A percentile compares a stretch with the other conserved stretches of the same genome.
phyloP scores from a whole-genome alignment of 2,329 filamentous ascomycete genomes.

The Lasiodiplodia gonubiensis region DNA sequence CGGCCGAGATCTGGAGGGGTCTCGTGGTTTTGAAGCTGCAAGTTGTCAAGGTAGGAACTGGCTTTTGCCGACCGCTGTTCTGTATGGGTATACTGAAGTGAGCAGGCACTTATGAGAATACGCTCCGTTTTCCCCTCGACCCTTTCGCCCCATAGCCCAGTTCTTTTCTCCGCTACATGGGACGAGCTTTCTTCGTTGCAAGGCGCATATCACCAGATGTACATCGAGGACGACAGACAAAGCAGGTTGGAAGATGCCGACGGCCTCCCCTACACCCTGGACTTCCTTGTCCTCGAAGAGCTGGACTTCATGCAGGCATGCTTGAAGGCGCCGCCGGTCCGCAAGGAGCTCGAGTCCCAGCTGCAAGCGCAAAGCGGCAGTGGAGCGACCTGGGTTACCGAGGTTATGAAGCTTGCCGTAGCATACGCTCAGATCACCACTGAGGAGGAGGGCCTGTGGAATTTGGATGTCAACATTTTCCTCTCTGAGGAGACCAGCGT shows the following conservation, averaged over 20 bases:
- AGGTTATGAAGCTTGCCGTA: slow-evolving; percentile 84
- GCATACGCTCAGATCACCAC: slow-evolving; percentile 87
- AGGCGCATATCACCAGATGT: slow-evolving; percentile 77
- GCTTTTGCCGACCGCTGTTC: background rate
- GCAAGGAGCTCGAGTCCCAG: slow-evolving; percentile 84
- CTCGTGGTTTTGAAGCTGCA: slow-evolving; percentile 88
- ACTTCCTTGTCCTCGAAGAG: slow-evolving; percentile 92
- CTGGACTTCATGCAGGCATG: slow-evolving; percentile 93
- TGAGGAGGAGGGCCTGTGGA: slow-evolving; percentile 95
- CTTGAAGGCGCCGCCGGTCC: slow-evolving; percentile 84
- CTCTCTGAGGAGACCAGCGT: slow-evolving; percentile 93
- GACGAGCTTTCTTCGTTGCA: slow-evolving; percentile 79
- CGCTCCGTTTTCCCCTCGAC: slow-evolving; percentile 81
- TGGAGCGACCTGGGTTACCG: slow-evolving; percentile 78
- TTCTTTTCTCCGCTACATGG: slow-evolving; percentile 88
- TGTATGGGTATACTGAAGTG: slow-evolving; percentile 12
- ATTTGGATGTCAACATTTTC: slow-evolving; percentile 94
- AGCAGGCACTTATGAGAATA: slow-evolving; percentile 83
- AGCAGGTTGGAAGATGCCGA: slow-evolving; percentile 89
- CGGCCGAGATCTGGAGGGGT: slow-evolving; percentile 76
- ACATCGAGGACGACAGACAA: slow-evolving; percentile 84
- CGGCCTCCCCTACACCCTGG: slow-evolving; percentile 89
- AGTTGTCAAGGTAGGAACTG: slow-evolving; percentile 70
- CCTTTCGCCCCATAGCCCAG: slow-evolving; percentile 79
- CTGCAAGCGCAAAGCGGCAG: slow-evolving; percentile 64